These are phyloP conservation scores for Orbilia brochopaga DNA, from an alignment of 2,329 filamentous ascomycete genomes.

Conservation along the genomic window DNA sequence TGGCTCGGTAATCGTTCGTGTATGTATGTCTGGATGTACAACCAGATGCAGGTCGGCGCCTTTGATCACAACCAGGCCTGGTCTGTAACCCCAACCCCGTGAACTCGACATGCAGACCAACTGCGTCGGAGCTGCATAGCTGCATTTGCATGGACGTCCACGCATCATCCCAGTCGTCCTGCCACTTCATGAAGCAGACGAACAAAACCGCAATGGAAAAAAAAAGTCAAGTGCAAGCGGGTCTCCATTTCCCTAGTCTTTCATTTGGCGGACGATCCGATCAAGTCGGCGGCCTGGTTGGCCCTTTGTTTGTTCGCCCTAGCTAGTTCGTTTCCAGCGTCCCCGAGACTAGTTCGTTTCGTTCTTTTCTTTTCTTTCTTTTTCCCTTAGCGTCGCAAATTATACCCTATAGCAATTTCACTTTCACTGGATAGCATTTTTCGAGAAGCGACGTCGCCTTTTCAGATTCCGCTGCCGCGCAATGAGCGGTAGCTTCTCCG, in stretches of 20 bases:
- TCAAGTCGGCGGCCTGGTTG: neutral
- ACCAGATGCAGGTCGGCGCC: slow-evolving; percentile 7
- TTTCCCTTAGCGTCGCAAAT: neutral
- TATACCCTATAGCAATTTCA: neutral
- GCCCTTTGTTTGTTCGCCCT: neutral
- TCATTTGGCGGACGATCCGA: slow-evolving; percentile 1
- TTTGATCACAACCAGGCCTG: neutral
- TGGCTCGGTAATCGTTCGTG: slow-evolving; percentile 49
- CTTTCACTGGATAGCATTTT: neutral
- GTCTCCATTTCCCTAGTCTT: neutral
- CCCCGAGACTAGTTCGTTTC: no score
- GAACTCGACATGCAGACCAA: no score
- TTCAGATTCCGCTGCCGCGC: slow-evolving; percentile 3
- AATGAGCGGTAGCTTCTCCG: neutral
- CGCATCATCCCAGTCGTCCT: no score
- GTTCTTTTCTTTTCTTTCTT: neutral
- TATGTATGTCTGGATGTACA: slow-evolving; percentile 7
- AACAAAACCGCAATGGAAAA: neutral
- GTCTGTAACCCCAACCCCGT: neutral
- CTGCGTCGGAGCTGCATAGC: no score
- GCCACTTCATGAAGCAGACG: neutral
- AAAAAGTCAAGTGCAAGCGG: neutral
- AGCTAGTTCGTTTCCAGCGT: no score
- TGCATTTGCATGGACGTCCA: no score
- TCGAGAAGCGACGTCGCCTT: neutral